Evolutionary conservation across 768 basidiomycete species (phyloP), one percentile per base, ranked within the genome.

Genomic region (Kwoniella dendrophila): DNA sequence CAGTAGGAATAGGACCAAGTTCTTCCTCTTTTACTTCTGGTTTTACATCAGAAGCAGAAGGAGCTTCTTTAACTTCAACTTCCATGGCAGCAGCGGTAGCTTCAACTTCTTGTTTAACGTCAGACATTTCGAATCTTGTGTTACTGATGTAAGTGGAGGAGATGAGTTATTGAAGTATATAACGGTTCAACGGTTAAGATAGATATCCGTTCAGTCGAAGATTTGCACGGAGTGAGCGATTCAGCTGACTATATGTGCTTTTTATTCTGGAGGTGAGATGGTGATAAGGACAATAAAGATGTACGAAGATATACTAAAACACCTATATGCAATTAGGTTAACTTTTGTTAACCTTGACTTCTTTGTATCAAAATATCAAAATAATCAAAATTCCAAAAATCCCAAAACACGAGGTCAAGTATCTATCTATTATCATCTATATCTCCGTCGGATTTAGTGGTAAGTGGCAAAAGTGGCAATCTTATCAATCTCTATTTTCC

Each of bases 1-100:
- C 29, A 7, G 40, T 59, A 30, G 73, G 73, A 11, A 62, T 27
- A 36, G 64, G 62, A 38, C 58, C 59, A n/a, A 62, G 27, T 40
- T 66, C 56, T 48, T 55, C 53, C 20, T 33, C 36, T 40, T 59
- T 49, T 14, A 47, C 44, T 11, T 51, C 57, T n/a, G n/a, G n/a
- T n/a, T n/a, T n/a, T n/a, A n/a, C n/a, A n/a, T n/a, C n/a, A n/a
- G n/a, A n/a, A 24, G 41, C 26, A 8, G 51, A 20, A n/a, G 60
- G 16, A 16, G n/a, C 56, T 30, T 63, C 55, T 54, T 63, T 61
- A 36, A 62, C 62, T 20, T 66, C 64, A n/a, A 64, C 65, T 53
- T 61, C 53, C 49, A 56, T 65, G 29, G 49, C 43, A 16, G 49
- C 62, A 20, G 55, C 56, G 36, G 49, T 41, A 45, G 41, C 63